Conservation (phyloP, 108 stramenopile genomes). For the Cyclotella cryptica region DNA sequence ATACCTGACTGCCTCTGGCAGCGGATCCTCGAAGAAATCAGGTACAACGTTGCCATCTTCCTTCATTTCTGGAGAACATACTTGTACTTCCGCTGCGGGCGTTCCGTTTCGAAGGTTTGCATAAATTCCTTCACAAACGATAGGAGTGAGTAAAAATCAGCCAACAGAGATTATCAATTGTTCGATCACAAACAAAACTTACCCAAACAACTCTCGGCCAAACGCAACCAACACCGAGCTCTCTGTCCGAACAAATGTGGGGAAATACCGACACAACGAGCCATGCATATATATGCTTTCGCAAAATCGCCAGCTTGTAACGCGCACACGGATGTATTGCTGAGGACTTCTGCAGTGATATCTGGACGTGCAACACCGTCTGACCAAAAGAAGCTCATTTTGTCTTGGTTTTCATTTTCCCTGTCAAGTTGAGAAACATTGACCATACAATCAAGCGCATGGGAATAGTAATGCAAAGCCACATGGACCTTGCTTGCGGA, state of each 20-base stretch:
- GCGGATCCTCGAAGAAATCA: conserved; percentile 21
- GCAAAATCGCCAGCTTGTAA: conserved; percentile 65
- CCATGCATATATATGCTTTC: conserved; percentile 76
- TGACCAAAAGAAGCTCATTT: conserved; percentile 45
- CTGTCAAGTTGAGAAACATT: conserved; percentile 4
- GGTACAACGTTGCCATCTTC: neutral
- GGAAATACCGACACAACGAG: conserved; percentile 52
- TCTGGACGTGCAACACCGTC: conserved; percentile 71
- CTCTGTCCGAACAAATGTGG: conserved; percentile 48
- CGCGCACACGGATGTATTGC: conserved; percentile 76
- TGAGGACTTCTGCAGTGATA: conserved; percentile 58
- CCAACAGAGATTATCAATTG: neutral
- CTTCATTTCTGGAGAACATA: neutral
- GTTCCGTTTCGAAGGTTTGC: conserved; percentile 21
- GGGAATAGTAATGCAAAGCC: conserved; percentile 74
- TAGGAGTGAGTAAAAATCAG: neutral
- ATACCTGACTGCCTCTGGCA: conserved; percentile 35
- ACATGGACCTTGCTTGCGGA: conserved; percentile 70
- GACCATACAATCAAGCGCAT: conserved; percentile 54
- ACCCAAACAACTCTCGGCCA: conserved; percentile 86
- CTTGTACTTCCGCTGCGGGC: neutral
- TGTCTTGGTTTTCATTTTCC: neutral
- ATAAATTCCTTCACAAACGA: conserved; percentile 28
- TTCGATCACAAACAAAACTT: conserved; percentile 19
- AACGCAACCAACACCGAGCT: conserved; percentile 72